phyloP scores from a whole-genome alignment of 2,329 filamentous ascomycete species.

The Aspergillus sp. region DNA sequence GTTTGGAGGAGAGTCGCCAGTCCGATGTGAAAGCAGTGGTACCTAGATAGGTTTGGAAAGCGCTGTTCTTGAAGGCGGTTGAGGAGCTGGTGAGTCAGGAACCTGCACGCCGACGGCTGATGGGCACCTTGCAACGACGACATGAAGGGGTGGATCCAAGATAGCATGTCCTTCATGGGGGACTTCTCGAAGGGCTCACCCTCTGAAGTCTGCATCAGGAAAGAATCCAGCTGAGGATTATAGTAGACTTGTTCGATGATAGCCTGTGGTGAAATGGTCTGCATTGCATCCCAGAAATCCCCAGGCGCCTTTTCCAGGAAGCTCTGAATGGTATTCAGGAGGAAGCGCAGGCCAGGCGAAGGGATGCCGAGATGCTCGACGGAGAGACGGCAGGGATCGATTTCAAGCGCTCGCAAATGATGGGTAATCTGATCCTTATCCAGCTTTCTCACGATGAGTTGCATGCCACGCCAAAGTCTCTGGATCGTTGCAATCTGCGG shows the following conservation, averaged over 20 bases:
- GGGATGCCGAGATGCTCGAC: constrained; percentile 58
- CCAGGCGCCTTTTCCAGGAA: constrained; percentile 66
- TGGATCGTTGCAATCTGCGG: constrained; percentile 48
- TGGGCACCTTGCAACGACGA: constrained; percentile 66
- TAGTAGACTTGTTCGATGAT: constrained; percentile 78
- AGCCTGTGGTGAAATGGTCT: constrained; percentile 66
- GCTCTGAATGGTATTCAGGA: constrained; percentile 60
- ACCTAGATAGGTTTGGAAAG: constrained; percentile 33
- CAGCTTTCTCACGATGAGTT: constrained; percentile 63
- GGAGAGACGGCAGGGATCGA: constrained; percentile 52
- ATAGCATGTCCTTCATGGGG: constrained; percentile 55
- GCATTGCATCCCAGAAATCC: constrained; percentile 83
- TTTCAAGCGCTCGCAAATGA: constrained; percentile 68
- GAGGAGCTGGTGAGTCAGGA: constrained; percentile 67
- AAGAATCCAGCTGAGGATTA: constrained; percentile 56
- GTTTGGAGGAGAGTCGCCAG: constrained; percentile 38
- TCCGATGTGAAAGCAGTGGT: constrained; percentile 39
- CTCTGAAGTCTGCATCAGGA: constrained; percentile 42
- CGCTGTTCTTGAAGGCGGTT: constrained; percentile 41
- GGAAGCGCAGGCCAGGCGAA: constrained; percentile 54
- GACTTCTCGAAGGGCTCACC: constrained; percentile 45
- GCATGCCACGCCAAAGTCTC: constrained; percentile 70
- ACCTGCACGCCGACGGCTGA: constrained; percentile 68
- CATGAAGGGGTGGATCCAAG: constrained; percentile 72
- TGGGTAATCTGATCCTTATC: constrained; percentile 66